Evolutionary conservation across 2,329 filamentous ascomycete species (phyloP).

Genomic region (Chrysosporium queenslandicum): DNA sequence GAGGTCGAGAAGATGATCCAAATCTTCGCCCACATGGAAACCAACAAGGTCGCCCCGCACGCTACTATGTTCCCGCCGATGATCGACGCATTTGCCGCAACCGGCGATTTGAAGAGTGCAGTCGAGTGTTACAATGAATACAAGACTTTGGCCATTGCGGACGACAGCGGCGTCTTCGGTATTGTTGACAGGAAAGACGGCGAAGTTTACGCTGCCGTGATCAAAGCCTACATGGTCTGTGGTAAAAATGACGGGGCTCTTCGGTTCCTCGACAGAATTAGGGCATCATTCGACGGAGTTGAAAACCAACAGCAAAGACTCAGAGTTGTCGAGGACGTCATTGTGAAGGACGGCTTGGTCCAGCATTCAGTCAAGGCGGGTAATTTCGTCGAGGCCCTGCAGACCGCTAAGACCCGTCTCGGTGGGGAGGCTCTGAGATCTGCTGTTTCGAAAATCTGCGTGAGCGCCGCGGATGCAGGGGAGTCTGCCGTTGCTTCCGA

Average conservation of each 20-base stretch:
- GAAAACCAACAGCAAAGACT: conserved; percentile 47
- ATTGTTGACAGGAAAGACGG: conserved; percentile 65
- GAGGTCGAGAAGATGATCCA: conserved; percentile 80
- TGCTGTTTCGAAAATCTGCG: conserved; percentile 63
- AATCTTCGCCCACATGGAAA: conserved; percentile 86
- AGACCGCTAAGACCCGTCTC: conserved; percentile 56
- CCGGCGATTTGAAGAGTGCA: conserved; percentile 72
- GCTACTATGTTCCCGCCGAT: conserved; percentile 80
- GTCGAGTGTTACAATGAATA: conserved; percentile 96
- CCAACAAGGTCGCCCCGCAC: conserved; percentile 60
- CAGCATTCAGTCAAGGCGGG: conserved; percentile 63
- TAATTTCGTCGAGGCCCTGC: conserved; percentile 61
- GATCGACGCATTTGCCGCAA: conserved; percentile 83
- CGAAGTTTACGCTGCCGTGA: conserved; percentile 79
- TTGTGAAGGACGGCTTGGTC: conserved; percentile 66
- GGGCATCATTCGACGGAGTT: conserved; percentile 44
- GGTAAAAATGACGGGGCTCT: conserved; percentile 71
- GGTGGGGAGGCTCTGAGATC: conserved; percentile 48
- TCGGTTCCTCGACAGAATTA: conserved; percentile 75
- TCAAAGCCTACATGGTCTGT: conserved; percentile 77
- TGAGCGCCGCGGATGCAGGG: conserved; percentile 68
- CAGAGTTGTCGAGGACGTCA: conserved; percentile 56
- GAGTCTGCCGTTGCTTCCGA: conserved; percentile 57
- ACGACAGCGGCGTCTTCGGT: conserved; percentile 62
- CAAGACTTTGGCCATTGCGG: conserved; percentile 71